phyloP scores from a whole-genome alignment of 805 yeast species.

The Metschnikowia sp. region DNA sequence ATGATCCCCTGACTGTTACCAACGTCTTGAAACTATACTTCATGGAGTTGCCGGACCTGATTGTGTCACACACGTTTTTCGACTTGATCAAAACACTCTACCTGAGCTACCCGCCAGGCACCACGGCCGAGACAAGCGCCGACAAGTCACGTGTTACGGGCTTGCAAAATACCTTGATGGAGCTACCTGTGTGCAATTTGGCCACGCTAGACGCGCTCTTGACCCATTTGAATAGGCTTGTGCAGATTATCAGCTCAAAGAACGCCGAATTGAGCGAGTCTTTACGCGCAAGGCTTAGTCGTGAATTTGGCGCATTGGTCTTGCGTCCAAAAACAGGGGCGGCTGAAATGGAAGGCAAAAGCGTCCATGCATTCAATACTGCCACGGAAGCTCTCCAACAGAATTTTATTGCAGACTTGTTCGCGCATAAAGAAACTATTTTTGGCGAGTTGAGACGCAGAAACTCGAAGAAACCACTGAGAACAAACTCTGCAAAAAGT shows the following conservation, averaged over 20 bases:
- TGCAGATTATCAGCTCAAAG: constrained; percentile 44
- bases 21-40: constrained; percentile 69
- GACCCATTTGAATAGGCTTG: constrained; percentile 67
- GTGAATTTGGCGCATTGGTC: constrained; percentile 63
- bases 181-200: constrained; percentile 65
- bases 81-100: constrained; percentile 70
- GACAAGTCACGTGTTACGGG: constrained; percentile 50
- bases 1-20: constrained; percentile 58
- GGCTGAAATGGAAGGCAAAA: constrained; percentile 15
- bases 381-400: constrained; percentile 36
- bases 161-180: constrained; percentile 60
- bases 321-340: constrained; percentile 44
- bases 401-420: constrained; percentile 58
- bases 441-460: constrained; percentile 56
- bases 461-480: constrained; percentile 23
- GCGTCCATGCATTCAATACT: constrained; percentile 10
- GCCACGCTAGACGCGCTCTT: constrained; percentile 80
- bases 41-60: constrained; percentile 75
- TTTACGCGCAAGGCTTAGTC: constrained; percentile 50
- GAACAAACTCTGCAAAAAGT: constrained; percentile 9
- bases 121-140: constrained; percentile 22
- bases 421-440: constrained; percentile 56
- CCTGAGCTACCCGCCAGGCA: constrained; percentile 29
- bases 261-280: constrained; percentile 30
- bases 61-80: constrained; percentile 61